Percentiles rank a stretch among this genome's conserved stretches.
Evolutionary conservation across 495 filamentous ascomycete genomes (phyloP).

Genomic region (Penicillium cosmopolitanum): DNA sequence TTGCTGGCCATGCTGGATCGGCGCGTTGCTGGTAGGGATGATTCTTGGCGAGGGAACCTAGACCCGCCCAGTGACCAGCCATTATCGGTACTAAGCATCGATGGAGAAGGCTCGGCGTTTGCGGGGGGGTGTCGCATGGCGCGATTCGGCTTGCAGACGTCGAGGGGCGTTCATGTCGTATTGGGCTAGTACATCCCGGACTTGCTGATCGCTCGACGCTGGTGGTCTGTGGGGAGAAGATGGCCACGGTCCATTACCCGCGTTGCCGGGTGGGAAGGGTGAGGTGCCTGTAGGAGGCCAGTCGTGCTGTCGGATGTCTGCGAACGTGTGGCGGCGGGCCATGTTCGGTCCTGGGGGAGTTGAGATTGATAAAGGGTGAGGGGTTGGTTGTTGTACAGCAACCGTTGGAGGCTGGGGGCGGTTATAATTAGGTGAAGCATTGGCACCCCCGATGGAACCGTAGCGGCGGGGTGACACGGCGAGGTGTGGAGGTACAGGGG

Average conservation of each 20-base stretch:
- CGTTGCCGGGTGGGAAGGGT: conserved; percentile 56
- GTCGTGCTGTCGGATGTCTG: conserved; percentile 88
- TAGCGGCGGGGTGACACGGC: conserved; percentile 79
- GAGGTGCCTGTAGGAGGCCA: conserved; percentile 75
- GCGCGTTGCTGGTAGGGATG: conserved; percentile 65
- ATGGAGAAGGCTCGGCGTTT: conserved; percentile 52
- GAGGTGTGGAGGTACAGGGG: conserved; percentile 78
- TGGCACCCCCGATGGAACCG: conserved; percentile 77
- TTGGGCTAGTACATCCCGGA: conserved; percentile 78
- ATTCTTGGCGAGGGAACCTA: conserved; percentile 45
- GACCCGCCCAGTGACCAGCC: conserved; percentile 60
- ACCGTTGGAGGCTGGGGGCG: conserved; percentile 70
- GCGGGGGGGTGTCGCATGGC: conserved; percentile 75
- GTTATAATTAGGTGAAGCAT: conserved; percentile 69
- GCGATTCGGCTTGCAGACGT: conserved; percentile 58
- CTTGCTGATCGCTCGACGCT: conserved; percentile 72
- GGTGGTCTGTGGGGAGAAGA: conserved; percentile 76
- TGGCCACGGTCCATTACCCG: conserved; percentile 71
- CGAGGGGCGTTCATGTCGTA: conserved; percentile 75
- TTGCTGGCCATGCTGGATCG: conserved; percentile 77
- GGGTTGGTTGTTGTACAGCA: conserved; percentile 64
- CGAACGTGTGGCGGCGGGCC: conserved; percentile 87
- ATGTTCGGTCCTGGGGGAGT: conserved; percentile 75
- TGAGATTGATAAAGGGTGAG: conserved; percentile 78
- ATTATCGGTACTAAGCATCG: conserved; percentile 55